phyloP scores from a whole-genome alignment of 306 rosid genomes.

The Cucurbita maxima region DNA sequence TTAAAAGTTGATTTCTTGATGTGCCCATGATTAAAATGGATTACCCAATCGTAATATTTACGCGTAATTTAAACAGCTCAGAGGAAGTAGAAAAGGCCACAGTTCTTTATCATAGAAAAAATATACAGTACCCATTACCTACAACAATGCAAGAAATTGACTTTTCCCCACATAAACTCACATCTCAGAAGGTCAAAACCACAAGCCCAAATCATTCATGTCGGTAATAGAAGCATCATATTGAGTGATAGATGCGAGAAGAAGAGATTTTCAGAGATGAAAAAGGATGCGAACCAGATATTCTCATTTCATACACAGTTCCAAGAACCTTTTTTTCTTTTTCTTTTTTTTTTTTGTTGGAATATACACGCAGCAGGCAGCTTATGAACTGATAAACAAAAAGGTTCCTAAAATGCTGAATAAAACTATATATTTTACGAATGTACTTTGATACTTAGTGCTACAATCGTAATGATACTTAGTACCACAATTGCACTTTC shows the following conservation, averaged over 20 bases:
- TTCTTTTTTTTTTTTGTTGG: too few species aligned
- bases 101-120: neutral
- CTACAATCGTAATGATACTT: neutral
- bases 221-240: neutral
- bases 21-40: constrained; percentile 4
- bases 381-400: neutral
- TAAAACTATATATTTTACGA: neutral
- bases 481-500: too few species aligned
- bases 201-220: neutral
- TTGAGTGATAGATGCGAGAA: too few species aligned
- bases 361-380: neutral
- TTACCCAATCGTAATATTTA: constrained; percentile 6
- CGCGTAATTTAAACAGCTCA: constrained; percentile 7
- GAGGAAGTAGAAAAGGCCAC: constrained; percentile 16
- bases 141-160: neutral
- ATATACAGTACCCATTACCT: neutral
- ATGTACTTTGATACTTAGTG: neutral
- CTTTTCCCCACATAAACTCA: neutral
- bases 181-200: neutral
- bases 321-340: too few species aligned
- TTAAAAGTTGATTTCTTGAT: constrained; percentile 11
- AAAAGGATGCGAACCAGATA: too few species aligned
- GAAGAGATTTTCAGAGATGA: neutral
- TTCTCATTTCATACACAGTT: too few species aligned
- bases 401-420: neutral